Percentiles rank a stretch among this genome's conserved stretches.
Conservation (phyloP, 768 basidiomycete genomes). For the Lactifluus piperatus region DNA sequence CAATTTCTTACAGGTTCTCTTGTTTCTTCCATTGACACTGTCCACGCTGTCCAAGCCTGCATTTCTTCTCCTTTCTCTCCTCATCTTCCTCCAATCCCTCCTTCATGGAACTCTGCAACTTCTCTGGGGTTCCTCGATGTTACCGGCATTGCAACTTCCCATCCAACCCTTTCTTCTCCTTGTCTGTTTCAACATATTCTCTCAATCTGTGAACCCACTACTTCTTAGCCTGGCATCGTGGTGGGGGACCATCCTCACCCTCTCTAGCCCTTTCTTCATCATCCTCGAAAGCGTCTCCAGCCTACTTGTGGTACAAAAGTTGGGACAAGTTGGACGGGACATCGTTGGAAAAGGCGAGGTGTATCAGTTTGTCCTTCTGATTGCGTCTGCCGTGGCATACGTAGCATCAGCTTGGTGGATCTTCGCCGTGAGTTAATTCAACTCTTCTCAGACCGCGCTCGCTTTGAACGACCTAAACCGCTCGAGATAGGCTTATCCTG, state of each 20-base stretch:
- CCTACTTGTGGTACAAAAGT: constrained; percentile 70
- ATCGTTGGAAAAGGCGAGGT: constrained; percentile 64
- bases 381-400: constrained; percentile 70
- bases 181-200: constrained; percentile 79
- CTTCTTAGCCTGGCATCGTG: constrained; percentile 48
- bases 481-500: constrained; percentile 58
- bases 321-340: constrained; percentile 68
- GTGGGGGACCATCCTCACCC: constrained; percentile 66
- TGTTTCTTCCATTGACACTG: constrained; percentile 78
- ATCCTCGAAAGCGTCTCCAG: constrained; percentile 80
- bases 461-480: neutral
- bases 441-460: neutral
- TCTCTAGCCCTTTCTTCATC: constrained; percentile 72
- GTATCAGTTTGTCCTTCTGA: constrained; percentile 69
- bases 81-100: constrained; percentile 66
- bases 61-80: constrained; percentile 72
- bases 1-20: constrained; percentile 70
- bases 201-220: constrained; percentile 51
- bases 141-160: constrained; percentile 75
- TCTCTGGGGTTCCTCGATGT: constrained; percentile 58
- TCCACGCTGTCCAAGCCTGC: constrained; percentile 74
- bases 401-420: constrained; percentile 85
- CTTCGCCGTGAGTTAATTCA: constrained; percentile 47
- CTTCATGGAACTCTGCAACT: constrained; percentile 75
- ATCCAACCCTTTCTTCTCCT: constrained; percentile 83